Conservation (phyloP, 1,284 basidiomycete species). For the Austroboletus niveus region DNA sequence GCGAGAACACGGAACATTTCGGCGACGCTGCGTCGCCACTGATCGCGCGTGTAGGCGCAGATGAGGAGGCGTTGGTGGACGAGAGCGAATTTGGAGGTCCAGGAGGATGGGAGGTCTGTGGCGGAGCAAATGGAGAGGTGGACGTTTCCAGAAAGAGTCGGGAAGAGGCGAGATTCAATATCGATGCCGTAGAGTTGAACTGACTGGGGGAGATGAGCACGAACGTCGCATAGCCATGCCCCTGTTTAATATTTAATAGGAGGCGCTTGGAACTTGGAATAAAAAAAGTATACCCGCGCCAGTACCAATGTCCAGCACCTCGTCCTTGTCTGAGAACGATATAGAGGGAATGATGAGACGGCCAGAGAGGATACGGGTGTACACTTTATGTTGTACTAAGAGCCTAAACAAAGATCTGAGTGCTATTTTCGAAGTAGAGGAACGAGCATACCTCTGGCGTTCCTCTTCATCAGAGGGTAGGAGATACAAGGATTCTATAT, state of each 20-base stretch:
- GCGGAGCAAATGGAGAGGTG: conserved; percentile 21
- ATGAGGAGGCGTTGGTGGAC: conserved; percentile 35
- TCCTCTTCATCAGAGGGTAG: conserved; percentile 30
- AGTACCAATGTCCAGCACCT: conserved; percentile 26
- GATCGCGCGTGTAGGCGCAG: conserved; percentile 23
- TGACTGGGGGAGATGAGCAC: conserved; percentile 10
- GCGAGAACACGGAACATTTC: conserved; percentile 32
- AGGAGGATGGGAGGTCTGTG: conserved; percentile 20
- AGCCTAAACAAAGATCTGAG: conserved; percentile 11
- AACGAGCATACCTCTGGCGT: conserved; percentile 15
- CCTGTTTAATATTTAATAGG: conserved; percentile 1
- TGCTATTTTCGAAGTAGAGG: too few species aligned
- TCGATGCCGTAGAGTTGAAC: conserved; percentile 25
- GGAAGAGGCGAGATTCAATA: conserved; percentile 21
- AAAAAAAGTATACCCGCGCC: conserved; percentile 15
- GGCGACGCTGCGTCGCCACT: conserved; percentile 26
- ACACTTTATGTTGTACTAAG: conserved; percentile 16
- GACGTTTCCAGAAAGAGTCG: conserved; percentile 11
- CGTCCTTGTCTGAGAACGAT: conserved; percentile 13
- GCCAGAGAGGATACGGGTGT: conserved; percentile 18
- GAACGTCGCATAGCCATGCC: conserved; percentile 23
- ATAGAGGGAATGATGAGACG: conserved; percentile 23
- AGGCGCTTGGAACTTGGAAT: neutral
- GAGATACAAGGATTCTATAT: conserved; percentile 21
- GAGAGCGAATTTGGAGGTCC: conserved; percentile 29